Percentiles rank a stretch among this genome's conserved stretches.
These are phyloP conservation scores for Coccomyxa sp. DNA, from an alignment of 139 green algal genomes.

Conservation along the genomic window DNA sequence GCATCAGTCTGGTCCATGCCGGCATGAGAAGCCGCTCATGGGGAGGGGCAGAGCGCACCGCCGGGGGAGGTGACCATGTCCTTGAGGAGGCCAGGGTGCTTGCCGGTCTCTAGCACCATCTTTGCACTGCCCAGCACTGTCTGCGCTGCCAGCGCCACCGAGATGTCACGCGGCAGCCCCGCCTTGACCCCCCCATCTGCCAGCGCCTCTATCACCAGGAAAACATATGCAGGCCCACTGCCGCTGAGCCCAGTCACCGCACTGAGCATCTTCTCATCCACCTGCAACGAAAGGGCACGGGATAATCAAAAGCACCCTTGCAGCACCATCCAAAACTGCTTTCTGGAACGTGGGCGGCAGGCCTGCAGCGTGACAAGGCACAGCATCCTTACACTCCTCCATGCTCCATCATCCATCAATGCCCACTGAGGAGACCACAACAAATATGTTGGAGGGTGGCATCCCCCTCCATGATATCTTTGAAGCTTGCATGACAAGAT, in stretches of 20 bases:
- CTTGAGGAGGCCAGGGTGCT: slow-evolving; percentile 86
- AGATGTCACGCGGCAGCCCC: slow-evolving; percentile 84
- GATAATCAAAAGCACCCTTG: too few species aligned
- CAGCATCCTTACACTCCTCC: too few species aligned
- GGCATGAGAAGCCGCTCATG: too few species aligned
- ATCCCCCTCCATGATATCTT: too few species aligned
- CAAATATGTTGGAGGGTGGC: too few species aligned
- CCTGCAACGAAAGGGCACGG: slow-evolving; percentile 5
- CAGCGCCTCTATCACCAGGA: slow-evolving; percentile 94
- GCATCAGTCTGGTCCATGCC: too few species aligned
- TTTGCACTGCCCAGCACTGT: slow-evolving; percentile 89
- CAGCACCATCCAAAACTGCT: too few species aligned
- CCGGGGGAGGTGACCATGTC: slow-evolving; percentile 88
- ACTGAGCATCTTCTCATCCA: slow-evolving; percentile 85
- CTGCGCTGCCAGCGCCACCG: slow-evolving; percentile 55
- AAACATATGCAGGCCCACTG: slow-evolving; percentile 91
- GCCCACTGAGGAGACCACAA: too few species aligned
- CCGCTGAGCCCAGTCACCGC: slow-evolving; percentile 92
- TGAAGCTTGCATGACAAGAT: too few species aligned
- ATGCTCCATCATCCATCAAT: too few species aligned
- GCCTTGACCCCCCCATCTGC: slow-evolving; percentile 86
- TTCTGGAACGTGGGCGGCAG: background rate
- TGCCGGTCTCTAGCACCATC: slow-evolving; percentile 95
- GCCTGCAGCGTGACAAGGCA: background rate
- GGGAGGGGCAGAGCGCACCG: slow-evolving; percentile 1